These are phyloP conservation scores for Crithidia thermophila DNA, from an alignment of 208 protist genomes.

Conservation along the genomic window DNA sequence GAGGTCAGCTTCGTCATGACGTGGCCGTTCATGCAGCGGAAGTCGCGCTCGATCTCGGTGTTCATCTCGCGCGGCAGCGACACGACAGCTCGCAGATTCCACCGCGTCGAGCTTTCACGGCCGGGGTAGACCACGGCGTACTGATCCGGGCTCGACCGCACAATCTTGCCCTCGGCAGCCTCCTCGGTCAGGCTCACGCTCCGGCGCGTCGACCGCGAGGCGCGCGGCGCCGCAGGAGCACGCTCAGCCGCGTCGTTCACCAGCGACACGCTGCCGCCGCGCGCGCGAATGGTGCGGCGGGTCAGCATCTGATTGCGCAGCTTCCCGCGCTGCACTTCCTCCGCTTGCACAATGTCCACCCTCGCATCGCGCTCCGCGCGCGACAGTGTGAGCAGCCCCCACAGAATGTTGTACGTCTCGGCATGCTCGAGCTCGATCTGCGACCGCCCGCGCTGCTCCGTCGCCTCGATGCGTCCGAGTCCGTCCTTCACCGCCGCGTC, in stretches of 20 bases:
- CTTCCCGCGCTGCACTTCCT: conserved; percentile 36
- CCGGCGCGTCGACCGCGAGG: conserved; percentile 42
- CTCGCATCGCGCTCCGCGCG: conserved; percentile 42
- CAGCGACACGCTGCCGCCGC: conserved; percentile 57
- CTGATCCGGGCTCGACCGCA: conserved; percentile 69
- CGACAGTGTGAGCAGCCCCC: conserved; percentile 36
- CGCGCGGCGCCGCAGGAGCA: conserved; percentile 1
- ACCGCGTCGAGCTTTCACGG: conserved; percentile 71
- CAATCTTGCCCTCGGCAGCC: conserved; percentile 40
- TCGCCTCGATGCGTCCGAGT: conserved; percentile 44
- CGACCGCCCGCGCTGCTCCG: conserved; percentile 55
- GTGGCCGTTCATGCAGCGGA: conserved; percentile 85
- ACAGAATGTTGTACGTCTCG: conserved; percentile 55
- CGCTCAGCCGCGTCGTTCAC: conserved; percentile 30
- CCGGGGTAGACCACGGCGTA: conserved; percentile 83
- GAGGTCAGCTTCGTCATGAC: conserved; percentile 84
- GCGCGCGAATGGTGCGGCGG: conserved; percentile 20
- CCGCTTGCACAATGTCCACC: conserved; percentile 35
- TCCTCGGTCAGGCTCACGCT: conserved; percentile 55
- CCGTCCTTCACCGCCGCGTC: conserved; percentile 52
- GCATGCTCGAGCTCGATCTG: conserved; percentile 70
- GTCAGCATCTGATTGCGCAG: conserved; percentile 39
- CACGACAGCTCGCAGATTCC: conserved; percentile 70
- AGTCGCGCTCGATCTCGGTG: conserved; percentile 50
- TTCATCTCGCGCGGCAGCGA: conserved; percentile 81